phyloP scores from a whole-genome alignment of 441 rosid genomes.

The Corymbia citriodora region DNA sequence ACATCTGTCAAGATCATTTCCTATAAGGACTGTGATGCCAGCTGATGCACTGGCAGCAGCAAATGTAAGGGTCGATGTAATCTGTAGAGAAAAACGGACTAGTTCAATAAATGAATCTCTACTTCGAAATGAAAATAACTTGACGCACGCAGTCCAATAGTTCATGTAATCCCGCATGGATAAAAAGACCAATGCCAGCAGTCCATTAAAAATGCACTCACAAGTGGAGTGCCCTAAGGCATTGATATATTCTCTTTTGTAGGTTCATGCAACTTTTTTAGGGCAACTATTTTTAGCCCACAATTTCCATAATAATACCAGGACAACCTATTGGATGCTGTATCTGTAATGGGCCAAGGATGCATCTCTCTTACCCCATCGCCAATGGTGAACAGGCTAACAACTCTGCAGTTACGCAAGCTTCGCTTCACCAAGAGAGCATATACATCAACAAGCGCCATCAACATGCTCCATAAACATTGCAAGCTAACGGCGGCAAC shows the following conservation, averaged over 20 bases:
- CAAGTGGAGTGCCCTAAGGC: neutral
- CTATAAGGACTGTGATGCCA: constrained; percentile 74
- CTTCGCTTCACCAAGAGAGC: constrained; percentile 66
- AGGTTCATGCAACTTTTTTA: neutral
- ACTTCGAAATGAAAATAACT: neutral
- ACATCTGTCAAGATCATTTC: constrained; percentile 53
- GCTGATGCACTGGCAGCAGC: constrained; percentile 90
- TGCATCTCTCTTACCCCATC: constrained; percentile 60
- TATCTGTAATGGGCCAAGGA: neutral
- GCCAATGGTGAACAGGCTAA: constrained; percentile 56
- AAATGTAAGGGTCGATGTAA: constrained; percentile 68
- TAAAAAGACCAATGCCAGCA: neutral
- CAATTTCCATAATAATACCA: neutral
- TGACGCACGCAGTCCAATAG: neutral
- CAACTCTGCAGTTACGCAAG: constrained; percentile 33
- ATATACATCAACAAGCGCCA: constrained; percentile 57
- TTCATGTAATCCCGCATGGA: neutral
- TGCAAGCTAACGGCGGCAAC: constrained; percentile 70
- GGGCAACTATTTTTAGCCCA: neutral
- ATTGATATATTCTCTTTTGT: neutral
- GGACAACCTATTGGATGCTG: neutral
- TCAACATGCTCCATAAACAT: constrained; percentile 66
- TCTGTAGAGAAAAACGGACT: constrained; percentile 31
- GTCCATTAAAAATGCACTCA: neutral
- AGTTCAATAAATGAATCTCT: neutral